Evolutionary conservation across 192 early-diverging fungal species (phyloP).

Genomic region (Linnemannia zychae): DNA sequence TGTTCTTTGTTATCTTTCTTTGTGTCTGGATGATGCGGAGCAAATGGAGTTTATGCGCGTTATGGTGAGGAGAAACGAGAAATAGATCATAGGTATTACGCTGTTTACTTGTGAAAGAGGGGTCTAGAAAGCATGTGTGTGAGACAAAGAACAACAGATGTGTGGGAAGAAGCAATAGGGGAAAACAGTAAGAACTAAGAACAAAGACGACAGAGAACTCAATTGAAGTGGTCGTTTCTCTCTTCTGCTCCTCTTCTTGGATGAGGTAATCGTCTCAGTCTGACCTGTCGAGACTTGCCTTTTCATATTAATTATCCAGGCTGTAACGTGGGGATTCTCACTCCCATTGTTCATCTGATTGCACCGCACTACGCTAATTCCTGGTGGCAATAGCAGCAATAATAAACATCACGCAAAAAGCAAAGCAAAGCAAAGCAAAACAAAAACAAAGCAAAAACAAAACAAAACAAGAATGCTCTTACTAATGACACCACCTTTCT

Average conservation of each 20-base stretch:
- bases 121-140: no score
- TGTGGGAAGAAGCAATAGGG: not conserved
- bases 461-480: not conserved
- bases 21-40: not conserved
- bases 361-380: not conserved
- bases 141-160: not conserved
- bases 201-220: not conserved
- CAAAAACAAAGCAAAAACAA: not conserved
- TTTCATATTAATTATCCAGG: constrained; percentile 2
- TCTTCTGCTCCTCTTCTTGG: not conserved
- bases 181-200: not conserved
- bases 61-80: no score
- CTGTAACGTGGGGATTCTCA: not conserved
- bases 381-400: not conserved
- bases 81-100: no score
- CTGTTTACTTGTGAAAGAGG: no score
- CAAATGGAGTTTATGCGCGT: not conserved
- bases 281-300: not conserved
- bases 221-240: not conserved
- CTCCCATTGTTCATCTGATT: not conserved
- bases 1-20: not conserved
- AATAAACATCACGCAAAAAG: not conserved
- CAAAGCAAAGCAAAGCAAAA: not conserved
- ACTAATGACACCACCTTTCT: not conserved
- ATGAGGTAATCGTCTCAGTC: not conserved